Evolutionary conservation across 1,284 basidiomycete genomes (phyloP).

Genomic region (Marasmius sp.): DNA sequence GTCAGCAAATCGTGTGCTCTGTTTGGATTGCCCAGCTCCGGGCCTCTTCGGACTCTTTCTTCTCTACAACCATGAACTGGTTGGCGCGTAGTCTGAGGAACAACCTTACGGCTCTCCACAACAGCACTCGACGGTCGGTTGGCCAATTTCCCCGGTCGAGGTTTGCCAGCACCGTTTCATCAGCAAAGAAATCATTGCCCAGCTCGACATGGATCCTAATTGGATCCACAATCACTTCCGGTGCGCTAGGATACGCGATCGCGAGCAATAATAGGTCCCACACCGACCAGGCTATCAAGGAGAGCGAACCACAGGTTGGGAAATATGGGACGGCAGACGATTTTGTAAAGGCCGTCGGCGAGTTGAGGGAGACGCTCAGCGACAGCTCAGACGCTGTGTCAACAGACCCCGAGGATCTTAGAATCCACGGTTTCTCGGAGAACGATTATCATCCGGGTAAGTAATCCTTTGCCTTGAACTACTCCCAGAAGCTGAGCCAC

Average conservation of each 20-base stretch:
- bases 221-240: neutral
- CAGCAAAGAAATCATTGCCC: neutral
- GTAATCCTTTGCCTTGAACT: slow-evolving; percentile 10
- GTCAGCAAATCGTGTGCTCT: no score
- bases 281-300: neutral
- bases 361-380: slow-evolving; percentile 40
- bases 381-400: slow-evolving; percentile 42
- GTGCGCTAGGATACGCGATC: neutral
- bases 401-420: slow-evolving; percentile 54
- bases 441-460: slow-evolving; percentile 59
- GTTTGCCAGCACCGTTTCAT: neutral
- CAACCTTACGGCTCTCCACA: neutral
- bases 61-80: neutral
- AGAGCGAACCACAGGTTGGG: neutral
- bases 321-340: slow-evolving; percentile 47
- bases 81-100: neutral
- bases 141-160: neutral
- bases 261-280: neutral
- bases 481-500: neutral
- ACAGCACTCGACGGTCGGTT: neutral
- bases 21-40: no score
- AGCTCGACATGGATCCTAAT: neutral
- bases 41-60: neutral
- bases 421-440: slow-evolving; percentile 56
- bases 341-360: slow-evolving; percentile 49